Conservation (phyloP, 768 basidiomycete species). For the Pleurotus cornucopiae region DNA sequence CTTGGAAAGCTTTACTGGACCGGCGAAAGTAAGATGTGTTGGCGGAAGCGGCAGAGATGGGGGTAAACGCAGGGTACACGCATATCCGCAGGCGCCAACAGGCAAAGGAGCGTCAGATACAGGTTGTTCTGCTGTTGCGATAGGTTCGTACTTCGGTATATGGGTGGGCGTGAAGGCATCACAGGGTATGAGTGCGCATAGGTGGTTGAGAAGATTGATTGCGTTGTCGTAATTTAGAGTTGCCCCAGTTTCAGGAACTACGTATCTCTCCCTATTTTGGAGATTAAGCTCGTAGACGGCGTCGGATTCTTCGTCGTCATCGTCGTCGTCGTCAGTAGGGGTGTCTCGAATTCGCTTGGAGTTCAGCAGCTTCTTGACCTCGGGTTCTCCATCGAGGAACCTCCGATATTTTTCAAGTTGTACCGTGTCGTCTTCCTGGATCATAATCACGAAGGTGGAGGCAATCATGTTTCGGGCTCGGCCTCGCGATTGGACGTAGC, state of each 20-base stretch:
- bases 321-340: constrained; percentile 36
- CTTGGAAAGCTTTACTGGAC: constrained; percentile 62
- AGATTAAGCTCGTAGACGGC: constrained; percentile 50
- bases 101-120: background rate
- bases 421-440: constrained; percentile 52
- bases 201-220: constrained; percentile 62
- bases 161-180: constrained; percentile 64
- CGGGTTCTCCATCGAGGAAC: constrained; percentile 58
- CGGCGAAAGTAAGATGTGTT: constrained; percentile 50
- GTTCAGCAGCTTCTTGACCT: constrained; percentile 61
- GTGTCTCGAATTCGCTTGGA: constrained; percentile 29
- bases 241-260: constrained; percentile 70
- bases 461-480: constrained; percentile 70
- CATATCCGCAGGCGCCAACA: constrained; percentile 46
- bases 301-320: constrained; percentile 35
- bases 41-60: constrained; percentile 56
- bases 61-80: constrained; percentile 59
- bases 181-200: constrained; percentile 75
- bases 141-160: constrained; percentile 46
- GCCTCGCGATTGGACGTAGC: constrained; percentile 87
- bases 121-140: background rate
- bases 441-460: constrained; percentile 81
- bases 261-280: constrained; percentile 65
- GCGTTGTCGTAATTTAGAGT: constrained; percentile 77
- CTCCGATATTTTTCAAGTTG: constrained; percentile 56